Evolutionary conservation across 352 stramenopile genomes (phyloP).

Genomic region (Globisporangium irregulare): DNA sequence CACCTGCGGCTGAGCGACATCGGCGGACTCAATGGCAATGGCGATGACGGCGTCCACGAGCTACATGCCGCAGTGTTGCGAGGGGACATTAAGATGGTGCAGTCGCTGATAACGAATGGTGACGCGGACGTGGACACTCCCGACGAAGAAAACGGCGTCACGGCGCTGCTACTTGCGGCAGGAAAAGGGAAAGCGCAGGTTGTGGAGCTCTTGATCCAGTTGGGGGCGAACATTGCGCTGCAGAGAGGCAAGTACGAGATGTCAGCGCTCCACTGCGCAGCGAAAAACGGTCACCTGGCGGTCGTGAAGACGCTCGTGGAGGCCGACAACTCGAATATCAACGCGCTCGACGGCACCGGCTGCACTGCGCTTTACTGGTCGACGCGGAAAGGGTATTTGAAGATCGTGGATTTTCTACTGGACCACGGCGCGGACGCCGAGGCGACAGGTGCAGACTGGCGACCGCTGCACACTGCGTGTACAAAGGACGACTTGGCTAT

Average conservation of each 20-base stretch:
- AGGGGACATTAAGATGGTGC: conserved; percentile 11
- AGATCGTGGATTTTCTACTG: conserved; percentile 13
- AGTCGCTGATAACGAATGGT: conserved; percentile 7
- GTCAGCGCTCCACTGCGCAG: conserved; percentile 16
- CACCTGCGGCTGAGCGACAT: conserved; percentile 14
- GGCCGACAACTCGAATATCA: not conserved
- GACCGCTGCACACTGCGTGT: conserved; percentile 18
- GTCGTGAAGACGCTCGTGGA: conserved; percentile 4
- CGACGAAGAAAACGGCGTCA: conserved; percentile 9
- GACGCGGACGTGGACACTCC: conserved; percentile 16
- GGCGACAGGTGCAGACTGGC: conserved; percentile 13
- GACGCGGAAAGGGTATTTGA: conserved; percentile 13
- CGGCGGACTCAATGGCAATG: not conserved
- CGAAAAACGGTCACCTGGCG: conserved; percentile 13
- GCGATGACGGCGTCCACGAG: not conserved
- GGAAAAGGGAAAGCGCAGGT: conserved; percentile 12
- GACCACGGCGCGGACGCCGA: conserved; percentile 14
- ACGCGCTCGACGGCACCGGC: conserved; percentile 15
- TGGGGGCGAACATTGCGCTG: conserved; percentile 10
- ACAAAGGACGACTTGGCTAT: conserved; percentile 19
- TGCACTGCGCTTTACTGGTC: conserved; percentile 19
- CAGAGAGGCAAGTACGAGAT: conserved; percentile 13
- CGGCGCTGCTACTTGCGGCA: conserved; percentile 19
- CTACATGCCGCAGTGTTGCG: conserved; percentile 16
- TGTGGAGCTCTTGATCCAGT: conserved; percentile 13